Conservation (phyloP, 306 rosid genomes). For the Rubus idaeus region DNA sequence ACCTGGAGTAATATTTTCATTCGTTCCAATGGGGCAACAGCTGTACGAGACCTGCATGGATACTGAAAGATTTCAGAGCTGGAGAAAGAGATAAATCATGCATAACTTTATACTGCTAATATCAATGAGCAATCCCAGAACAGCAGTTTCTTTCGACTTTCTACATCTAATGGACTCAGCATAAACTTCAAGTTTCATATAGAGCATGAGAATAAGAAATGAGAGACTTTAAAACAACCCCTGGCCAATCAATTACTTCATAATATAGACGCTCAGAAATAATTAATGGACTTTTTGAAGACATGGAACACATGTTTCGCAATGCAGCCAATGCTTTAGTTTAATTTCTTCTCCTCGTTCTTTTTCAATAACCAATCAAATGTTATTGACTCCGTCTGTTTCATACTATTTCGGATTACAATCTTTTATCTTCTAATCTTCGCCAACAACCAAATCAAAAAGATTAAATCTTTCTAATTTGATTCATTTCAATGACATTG, state of each 20-base stretch:
- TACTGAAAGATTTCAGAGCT: slow-evolving; percentile 2
- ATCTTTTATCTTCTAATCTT: background rate
- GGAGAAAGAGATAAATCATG: background rate
- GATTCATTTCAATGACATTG: background rate
- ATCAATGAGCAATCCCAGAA: background rate
- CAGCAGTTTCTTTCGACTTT: background rate
- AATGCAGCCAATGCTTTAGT: background rate
- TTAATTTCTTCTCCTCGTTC: background rate
- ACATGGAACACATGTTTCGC: background rate
- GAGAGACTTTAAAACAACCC: background rate
- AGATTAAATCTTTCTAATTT: background rate
- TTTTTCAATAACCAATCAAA: background rate
- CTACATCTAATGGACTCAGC: background rate
- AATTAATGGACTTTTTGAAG: background rate
- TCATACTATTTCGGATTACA: background rate
- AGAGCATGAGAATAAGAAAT: background rate
- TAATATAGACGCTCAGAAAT: background rate
- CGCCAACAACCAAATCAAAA: background rate
- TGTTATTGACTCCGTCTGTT: background rate
- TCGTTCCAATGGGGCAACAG: slow-evolving; percentile 97
- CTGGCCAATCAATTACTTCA: background rate
- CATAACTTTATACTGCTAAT: background rate
- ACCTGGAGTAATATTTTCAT: slow-evolving; percentile 98
- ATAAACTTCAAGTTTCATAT: background rate
- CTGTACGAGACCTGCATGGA: slow-evolving; percentile 85